Base-by-base conservation (phyloP, 495 filamentous ascomycete species). In the Cercophora newfieldiana region DNA sequence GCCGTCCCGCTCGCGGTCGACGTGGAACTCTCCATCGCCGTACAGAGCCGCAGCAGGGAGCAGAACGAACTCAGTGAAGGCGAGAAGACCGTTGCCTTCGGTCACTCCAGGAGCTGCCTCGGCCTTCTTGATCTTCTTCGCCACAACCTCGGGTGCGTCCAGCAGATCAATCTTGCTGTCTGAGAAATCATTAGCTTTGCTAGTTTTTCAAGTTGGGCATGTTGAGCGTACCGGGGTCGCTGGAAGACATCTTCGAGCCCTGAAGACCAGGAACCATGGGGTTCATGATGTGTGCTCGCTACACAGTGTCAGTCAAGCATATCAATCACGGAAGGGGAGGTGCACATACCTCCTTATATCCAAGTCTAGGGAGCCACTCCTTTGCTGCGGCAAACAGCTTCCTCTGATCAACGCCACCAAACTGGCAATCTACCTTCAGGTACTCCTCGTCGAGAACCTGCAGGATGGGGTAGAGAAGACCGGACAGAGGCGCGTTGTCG, bases 381-480 rank as follows among this genome's bases (percentile, higher is more conserved):
- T 90, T 89, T 0, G 93, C 93, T 7, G 90, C 78, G 8, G 86
- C 86, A 70, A 98, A 99, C 29, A 98, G 86, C 75, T 99, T 99
- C 33, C 94, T 79, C 81, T 97, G 94, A 68, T 97, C 94, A 3
- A 95, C 82, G 54, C 89, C 88, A 8, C 90, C 90, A 55, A 89
- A 90, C 68, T 99, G 89, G 1, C 82, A 88, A 77, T 99, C 93
- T 3, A 93, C 91, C 60, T 87, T 85, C 4, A 99, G 82, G 79
- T 97, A 87, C 78, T 98, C 84, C 78, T 99, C 95, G 69, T 99
- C 94, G 29, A 98, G 81, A 3, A 89, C 89, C 78, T 99, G 95
- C 74, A 99, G 89, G 10, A 93, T 82, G 0, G 91, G 91, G 77
- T 99, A 99, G 53, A 97, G 82, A 16, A 97, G 83, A 0, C 93